phyloP scores from a whole-genome alignment of 768 basidiomycete species.

The Lactarius tabidus region DNA sequence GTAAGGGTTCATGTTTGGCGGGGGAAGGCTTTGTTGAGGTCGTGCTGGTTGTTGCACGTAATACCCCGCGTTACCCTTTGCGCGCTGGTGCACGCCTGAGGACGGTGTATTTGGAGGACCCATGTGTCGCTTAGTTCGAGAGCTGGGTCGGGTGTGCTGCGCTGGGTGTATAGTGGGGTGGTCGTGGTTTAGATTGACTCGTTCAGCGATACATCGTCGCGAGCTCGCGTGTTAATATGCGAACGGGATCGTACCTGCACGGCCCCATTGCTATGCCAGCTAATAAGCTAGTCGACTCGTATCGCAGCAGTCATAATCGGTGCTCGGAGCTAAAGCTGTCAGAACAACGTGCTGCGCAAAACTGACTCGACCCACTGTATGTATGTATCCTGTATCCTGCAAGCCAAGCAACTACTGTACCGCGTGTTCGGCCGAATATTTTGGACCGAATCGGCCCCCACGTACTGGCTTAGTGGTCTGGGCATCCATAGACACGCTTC shows the following conservation, averaged over 20 bases:
- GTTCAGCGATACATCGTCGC: neutral
- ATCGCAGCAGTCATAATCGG: neutral
- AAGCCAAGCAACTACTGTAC: neutral
- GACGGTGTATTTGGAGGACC: slow-evolving; percentile 17
- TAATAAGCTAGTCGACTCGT: neutral
- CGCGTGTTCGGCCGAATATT: no score
- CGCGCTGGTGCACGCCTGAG: slow-evolving; percentile 13
- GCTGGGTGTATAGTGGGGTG: neutral
- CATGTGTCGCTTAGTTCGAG: neutral
- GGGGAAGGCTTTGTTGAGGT: neutral
- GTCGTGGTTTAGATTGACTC: slow-evolving; percentile 1
- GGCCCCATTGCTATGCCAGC: neutral
- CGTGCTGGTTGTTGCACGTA: slow-evolving; percentile 1
- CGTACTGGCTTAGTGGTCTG: neutral
- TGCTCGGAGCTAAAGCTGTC: neutral
- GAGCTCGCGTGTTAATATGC: neutral
- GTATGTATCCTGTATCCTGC: neutral
- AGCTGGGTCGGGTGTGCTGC: neutral
- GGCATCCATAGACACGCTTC: neutral
- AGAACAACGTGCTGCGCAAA: neutral
- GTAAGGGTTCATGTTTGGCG: neutral
- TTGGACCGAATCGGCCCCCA: neutral
- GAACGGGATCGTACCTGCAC: neutral
- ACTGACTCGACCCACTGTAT: slow-evolving; percentile 12
- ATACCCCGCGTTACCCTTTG: slow-evolving; percentile 5